These are phyloP conservation scores for Jacaranda copaia DNA, from an alignment of 257 asterid species.

Conservation along the genomic window DNA sequence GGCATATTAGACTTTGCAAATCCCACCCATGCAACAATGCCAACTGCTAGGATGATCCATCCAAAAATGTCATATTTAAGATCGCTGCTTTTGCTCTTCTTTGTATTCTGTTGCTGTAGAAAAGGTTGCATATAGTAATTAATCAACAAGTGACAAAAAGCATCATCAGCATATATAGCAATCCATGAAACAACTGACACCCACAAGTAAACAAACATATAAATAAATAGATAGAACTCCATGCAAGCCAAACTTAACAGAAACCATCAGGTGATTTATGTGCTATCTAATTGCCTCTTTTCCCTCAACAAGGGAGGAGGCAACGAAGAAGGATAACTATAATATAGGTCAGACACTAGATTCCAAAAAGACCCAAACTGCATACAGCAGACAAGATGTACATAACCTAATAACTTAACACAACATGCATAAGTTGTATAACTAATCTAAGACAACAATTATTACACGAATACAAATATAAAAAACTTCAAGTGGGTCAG, in stretches of 20 bases:
- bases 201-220: not conserved
- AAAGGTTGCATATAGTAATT: not conserved
- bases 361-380: not conserved
- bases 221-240: not conserved
- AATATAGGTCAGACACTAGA: not conserved
- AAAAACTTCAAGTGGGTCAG: not conserved
- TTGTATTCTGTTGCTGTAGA: conserved; percentile 45
- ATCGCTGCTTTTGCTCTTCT: conserved; percentile 67
- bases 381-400: not conserved
- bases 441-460: not conserved
- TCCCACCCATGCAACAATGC: conserved; percentile 74
- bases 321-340: not conserved
- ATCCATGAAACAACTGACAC: conserved; percentile 2
- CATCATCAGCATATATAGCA: not conserved
- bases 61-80: conserved; percentile 68
- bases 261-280: not conserved
- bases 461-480: not conserved
- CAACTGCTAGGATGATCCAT: conserved; percentile 75
- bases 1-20: conserved; percentile 60
- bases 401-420: not conserved
- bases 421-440: not conserved
- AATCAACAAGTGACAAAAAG: conserved; percentile 5
- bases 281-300: conserved; percentile 15
- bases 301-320: not conserved
- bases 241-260: not conserved